Evolutionary conservation across 345 rosid genomes (phyloP), one percentile per base, ranked within the genome.

Genomic region (Gossypium australe): DNA sequence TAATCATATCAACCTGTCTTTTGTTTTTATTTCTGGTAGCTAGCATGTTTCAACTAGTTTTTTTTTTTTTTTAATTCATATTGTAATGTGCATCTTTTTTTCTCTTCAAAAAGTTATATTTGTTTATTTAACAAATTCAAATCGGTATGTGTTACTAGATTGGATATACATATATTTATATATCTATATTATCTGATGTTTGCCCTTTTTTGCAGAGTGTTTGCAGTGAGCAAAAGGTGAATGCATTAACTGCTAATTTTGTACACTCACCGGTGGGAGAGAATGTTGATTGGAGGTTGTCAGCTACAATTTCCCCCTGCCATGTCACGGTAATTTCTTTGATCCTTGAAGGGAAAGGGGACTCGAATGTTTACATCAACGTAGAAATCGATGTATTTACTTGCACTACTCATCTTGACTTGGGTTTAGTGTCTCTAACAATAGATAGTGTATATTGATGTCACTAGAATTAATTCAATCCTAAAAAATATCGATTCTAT

Each of bases 231-330:
- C 80, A 87, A 82, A 95, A 95, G 92, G 88, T 81, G 76, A 90
- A 95, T 87, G 99, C 99, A 44, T 83, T 95, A 80, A 83, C 89
- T 78, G 97, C 97, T 85, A 86, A 89, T 78, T 95, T 95, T 83
- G 94, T 93, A 64, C 83, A 80, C 55, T 86, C 88, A 67, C 98
- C 99, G 43, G 85, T 84, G 60, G 97, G 93, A 79, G 97, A 95
- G 85, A 92, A 90, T 84, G 89, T 91, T 58, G 97, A 90, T 78
- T 95, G 99, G 99, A 86, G 85, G 85, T 80, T 95, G 81, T 91
- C 98, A 53, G 97, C 99, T 53, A 93, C 89, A 52, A 91, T 90
- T 77, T 95, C 99, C 71, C 98, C 99, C 65, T 93, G 98, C 84
- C 96, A 93, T 85, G 93, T 90, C 73, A 95, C 96, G 93, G 99